These are phyloP conservation scores for Colletotrichum sansevieriae DNA, from an alignment of 2,329 filamentous ascomycete genomes.

Conservation along the genomic window DNA sequence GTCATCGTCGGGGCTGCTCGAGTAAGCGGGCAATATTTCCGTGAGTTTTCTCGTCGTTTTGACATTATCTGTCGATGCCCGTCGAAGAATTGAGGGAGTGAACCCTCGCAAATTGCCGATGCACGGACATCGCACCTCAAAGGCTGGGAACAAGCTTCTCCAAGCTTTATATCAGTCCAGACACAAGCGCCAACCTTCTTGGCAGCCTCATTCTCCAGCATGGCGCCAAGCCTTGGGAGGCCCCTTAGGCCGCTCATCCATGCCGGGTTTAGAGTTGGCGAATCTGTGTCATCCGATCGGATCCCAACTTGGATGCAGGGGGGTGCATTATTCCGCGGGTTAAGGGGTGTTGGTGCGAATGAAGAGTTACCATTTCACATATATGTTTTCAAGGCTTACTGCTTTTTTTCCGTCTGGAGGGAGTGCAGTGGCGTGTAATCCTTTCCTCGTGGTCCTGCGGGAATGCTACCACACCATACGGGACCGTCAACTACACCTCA, in stretches of 20 bases:
- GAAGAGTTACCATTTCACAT: slow-evolving; percentile 20
- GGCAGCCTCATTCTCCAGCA: slow-evolving; percentile 35
- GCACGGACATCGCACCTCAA: slow-evolving; percentile 15
- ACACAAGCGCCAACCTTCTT: slow-evolving; percentile 39
- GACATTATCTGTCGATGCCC: neutral
- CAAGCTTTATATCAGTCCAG: slow-evolving; percentile 33
- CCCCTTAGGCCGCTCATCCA: neutral
- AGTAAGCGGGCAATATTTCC: neutral
- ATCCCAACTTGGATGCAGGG: slow-evolving; percentile 21
- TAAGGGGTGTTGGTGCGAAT: neutral
- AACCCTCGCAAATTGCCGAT: slow-evolving; percentile 12
- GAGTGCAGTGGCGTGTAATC: neutral
- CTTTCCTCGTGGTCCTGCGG: neutral
- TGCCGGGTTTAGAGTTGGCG: slow-evolving; percentile 31
- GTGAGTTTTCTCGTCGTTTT: neutral
- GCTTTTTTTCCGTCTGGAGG: neutral
- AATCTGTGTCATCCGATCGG: slow-evolving; percentile 41
- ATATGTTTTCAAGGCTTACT: slow-evolving; percentile 16
- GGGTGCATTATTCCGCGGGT: neutral
- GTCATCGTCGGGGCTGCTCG: neutral
- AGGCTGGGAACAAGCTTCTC: slow-evolving; percentile 21
- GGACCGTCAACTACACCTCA: slow-evolving; percentile 12
- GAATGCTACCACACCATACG: neutral
- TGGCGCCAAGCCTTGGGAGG: neutral
- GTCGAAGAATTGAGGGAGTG: neutral